Conservation (phyloP, 306 rosid genomes). For the Ormosia emarginata region DNA sequence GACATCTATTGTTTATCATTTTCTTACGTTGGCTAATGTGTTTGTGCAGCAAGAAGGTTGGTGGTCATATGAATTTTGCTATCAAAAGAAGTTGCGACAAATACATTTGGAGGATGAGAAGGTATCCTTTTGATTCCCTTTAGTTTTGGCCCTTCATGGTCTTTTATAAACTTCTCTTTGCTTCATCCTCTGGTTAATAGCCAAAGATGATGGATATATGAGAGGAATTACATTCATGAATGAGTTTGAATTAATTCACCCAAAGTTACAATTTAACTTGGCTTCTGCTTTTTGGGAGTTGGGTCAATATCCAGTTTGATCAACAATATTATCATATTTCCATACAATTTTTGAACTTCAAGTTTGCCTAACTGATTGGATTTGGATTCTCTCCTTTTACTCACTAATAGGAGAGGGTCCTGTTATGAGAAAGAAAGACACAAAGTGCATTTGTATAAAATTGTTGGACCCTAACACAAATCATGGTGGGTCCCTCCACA, state of each 20-base stretch:
- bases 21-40: constrained; percentile 21
- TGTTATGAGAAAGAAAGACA: no score
- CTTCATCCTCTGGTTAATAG: constrained; percentile 4
- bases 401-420: no score
- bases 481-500: no score
- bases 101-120: constrained; percentile 81
- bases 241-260: constrained; percentile 7
- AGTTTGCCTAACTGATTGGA: no score
- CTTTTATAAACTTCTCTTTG: background rate
- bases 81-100: constrained; percentile 70
- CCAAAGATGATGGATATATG: background rate
- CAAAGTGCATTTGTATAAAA: no score
- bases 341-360: background rate
- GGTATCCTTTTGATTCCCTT: constrained; percentile 45
- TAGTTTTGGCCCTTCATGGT: background rate
- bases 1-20: background rate
- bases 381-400: no score
- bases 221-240: background rate
- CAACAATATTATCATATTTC: background rate
- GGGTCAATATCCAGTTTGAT: background rate
- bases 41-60: constrained; percentile 93
- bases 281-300: background rate
- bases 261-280: background rate
- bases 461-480: no score
- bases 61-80: constrained; percentile 99